Base-by-base conservation (phyloP, 2,329 filamentous ascomycete genomes). In the Anisogramma anomala region DNA sequence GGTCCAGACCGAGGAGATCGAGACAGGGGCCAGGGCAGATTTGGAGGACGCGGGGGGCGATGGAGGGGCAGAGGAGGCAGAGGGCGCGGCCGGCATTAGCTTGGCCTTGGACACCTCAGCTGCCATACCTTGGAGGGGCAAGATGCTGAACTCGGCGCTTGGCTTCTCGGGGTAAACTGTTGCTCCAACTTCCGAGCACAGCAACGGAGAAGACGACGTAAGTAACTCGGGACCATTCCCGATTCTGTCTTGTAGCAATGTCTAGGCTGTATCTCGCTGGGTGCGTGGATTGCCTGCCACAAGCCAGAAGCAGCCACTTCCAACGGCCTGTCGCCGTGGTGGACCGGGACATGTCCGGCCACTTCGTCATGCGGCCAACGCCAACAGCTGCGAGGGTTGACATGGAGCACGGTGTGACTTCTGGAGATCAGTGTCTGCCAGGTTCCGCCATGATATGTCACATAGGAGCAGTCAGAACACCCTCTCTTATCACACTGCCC, bases 281-380 rank as follows among this genome's bases (percentile, higher is more conserved):
- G 65, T 3, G 55, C 56, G n/a, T 83, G 74, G 65, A 71, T 81
- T 40, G 65, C 65, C 13, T 55, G 62, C 43, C 66, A 78, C 47
- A 65, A 66, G 32, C 61, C 72, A 1, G 59, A 60, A 7, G 60
- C 66, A 3, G 66, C 75, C 1, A 53, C 59, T 2, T 58, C 55
- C 4, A 80, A 82, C 53, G 74, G 70, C 10, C 66, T 79, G 40
- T 73, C 76, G 43, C 72, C 79, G 25, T 82, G 74, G 74, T 83
- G 79, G 78, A 63, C 76, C 2, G 79, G 79, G n/a, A n/a, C n/a
- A n/a, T n/a, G n/a, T n/a, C n/a, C n/a, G n/a, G n/a, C n/a, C n/a
- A n/a, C n/a, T n/a, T n/a, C n/a, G n/a, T n/a, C n/a, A n/a, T n/a
- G n/a, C n/a, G n/a, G n/a, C n/a, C n/a, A n/a, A n/a, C n/a, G n/a